Conservation (phyloP, 192 early-diverging fungal genomes). For the Kickxella alabastrina region DNA sequence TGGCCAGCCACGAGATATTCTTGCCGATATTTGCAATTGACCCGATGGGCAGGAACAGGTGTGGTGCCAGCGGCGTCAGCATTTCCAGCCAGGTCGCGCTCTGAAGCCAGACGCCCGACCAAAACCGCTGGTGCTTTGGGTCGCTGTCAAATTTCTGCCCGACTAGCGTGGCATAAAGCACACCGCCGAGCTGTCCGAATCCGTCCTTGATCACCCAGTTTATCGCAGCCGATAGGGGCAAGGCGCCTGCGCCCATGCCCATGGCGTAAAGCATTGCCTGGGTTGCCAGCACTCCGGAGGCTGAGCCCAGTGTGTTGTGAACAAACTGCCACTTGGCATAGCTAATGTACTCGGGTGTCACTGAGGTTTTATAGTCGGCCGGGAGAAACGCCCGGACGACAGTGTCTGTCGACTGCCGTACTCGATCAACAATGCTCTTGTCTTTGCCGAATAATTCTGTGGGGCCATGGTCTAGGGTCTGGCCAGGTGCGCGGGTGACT, state of each 20-base stretch:
- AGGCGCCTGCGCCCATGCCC: constrained; percentile 72
- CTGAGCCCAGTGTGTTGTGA: constrained; percentile 71
- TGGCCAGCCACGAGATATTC: constrained; percentile 84
- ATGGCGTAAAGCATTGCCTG: constrained; percentile 84
- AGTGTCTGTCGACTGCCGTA: not conserved
- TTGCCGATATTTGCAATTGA: constrained; percentile 79
- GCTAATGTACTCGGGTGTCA: constrained; percentile 67
- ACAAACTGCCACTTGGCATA: constrained; percentile 79
- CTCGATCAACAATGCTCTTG: not conserved
- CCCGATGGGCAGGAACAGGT: constrained; percentile 69
- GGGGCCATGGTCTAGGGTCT: too few species aligned
- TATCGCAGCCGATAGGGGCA: constrained; percentile 74
- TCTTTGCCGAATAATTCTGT: not conserved
- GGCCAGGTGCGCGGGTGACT: too few species aligned
- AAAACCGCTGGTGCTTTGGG: constrained; percentile 79
- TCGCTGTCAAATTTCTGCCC: constrained; percentile 76
- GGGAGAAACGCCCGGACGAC: constrained; percentile 62
- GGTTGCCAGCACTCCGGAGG: constrained; percentile 77
- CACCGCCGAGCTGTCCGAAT: constrained; percentile 79
- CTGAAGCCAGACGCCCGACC: constrained; percentile 67
- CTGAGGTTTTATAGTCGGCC: constrained; percentile 66
- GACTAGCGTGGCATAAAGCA: constrained; percentile 73
- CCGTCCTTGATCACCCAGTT: constrained; percentile 95
- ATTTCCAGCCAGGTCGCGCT: constrained; percentile 71
- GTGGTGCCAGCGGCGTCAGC: constrained; percentile 74